Conservation (phyloP, 768 basidiomycete genomes). For the Cystobasidium onofrii region DNA sequence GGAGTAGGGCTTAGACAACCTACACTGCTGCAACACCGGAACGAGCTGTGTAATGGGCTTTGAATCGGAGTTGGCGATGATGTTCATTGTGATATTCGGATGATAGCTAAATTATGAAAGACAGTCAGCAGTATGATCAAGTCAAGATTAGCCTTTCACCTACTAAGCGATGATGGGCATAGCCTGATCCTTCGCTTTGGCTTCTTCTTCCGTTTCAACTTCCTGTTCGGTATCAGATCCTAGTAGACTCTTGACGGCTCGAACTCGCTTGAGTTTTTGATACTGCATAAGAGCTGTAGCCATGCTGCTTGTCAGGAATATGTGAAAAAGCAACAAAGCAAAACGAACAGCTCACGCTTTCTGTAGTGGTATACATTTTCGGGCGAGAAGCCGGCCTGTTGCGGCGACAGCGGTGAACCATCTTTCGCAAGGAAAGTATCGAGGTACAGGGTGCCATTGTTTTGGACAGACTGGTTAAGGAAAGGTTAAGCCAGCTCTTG, state of each 20-base stretch:
- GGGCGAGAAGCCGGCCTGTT: conserved; percentile 52
- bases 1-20: not conserved
- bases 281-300: conserved; percentile 74
- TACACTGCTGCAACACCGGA: conserved; percentile 41
- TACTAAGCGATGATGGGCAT: conserved; percentile 42
- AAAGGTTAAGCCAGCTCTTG: too few relatives aligned
- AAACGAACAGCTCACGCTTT: conserved; percentile 63
- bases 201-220: conserved; percentile 40
- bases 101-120: conserved; percentile 55
- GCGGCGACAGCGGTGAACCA: conserved; percentile 60
- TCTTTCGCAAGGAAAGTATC: conserved; percentile 68
- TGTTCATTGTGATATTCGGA: conserved; percentile 77
- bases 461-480: conserved; percentile 57
- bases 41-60: conserved; percentile 57
- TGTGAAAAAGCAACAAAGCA: too few relatives aligned
- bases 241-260: conserved; percentile 78
- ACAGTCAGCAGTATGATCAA: conserved; percentile 54
- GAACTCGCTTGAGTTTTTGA: conserved; percentile 59
- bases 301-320: too few relatives aligned
- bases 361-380: conserved; percentile 61
- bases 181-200: conserved; percentile 38
- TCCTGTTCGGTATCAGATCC: conserved; percentile 44
- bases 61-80: conserved; percentile 62
- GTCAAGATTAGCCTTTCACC: not conserved
- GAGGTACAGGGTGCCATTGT: conserved; percentile 73